Evolutionary conservation across 202 grass and related monocot species (phyloP).

Genomic region (Saccharum hybrid): DNA sequence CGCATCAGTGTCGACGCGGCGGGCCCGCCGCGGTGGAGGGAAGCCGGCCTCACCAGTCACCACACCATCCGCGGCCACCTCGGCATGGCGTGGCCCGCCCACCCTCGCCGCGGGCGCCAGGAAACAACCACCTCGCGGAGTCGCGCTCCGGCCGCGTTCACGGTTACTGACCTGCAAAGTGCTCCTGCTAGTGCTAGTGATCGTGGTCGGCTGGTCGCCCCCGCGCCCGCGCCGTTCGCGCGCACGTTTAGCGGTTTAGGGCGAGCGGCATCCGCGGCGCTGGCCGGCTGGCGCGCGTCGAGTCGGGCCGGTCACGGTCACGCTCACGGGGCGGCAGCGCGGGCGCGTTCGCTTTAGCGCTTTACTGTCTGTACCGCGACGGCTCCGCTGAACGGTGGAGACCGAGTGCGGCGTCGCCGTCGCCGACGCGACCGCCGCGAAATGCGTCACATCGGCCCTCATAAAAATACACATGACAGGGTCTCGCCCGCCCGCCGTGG

Average conservation of each 20-base stretch:
- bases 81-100: neutral
- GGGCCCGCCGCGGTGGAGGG: slow-evolving; percentile 13
- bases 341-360: slow-evolving; percentile 38
- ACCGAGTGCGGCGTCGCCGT: slow-evolving; percentile 19
- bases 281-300: too few species aligned
- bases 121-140: slow-evolving; percentile 28
- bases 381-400: slow-evolving; percentile 8
- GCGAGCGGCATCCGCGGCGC: too few species aligned
- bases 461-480: neutral
- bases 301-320: too few species aligned
- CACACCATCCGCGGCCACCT: neutral
- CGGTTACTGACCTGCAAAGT: slow-evolving; percentile 29
- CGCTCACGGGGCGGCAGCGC: neutral
- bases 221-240: neutral
- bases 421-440: slow-evolving; percentile 27
- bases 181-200: neutral
- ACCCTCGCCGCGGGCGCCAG: neutral
- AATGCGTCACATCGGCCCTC: slow-evolving; percentile 39
- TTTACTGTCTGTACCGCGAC: neutral
- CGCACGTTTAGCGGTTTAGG: neutral
- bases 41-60: neutral
- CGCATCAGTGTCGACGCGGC: slow-evolving; percentile 53
- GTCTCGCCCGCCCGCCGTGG: neutral
- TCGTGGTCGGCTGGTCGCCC: neutral
- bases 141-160: slow-evolving; percentile 19